Evolutionary conservation across 768 basidiomycete species (phyloP).

Genomic region (Fibroporia radiculosa): DNA sequence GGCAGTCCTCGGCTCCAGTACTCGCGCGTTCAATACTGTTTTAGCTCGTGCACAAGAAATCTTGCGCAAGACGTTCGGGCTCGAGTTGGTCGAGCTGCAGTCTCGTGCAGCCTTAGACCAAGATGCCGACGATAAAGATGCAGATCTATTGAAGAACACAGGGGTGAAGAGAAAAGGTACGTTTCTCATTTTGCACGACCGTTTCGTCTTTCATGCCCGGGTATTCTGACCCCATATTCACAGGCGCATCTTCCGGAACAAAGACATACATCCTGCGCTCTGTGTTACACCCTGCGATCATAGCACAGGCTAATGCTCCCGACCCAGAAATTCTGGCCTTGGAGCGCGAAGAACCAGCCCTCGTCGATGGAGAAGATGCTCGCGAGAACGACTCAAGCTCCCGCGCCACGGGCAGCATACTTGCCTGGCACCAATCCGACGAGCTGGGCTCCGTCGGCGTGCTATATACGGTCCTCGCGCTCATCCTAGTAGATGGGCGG

Average conservation of each 20-base stretch:
- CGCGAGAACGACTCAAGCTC: conserved; percentile 38
- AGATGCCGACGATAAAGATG: conserved; percentile 37
- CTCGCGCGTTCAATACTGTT: conserved; percentile 59
- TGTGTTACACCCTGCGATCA: conserved; percentile 49
- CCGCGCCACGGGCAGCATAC: conserved; percentile 55
- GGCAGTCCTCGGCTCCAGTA: conserved; percentile 40
- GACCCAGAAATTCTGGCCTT: conserved; percentile 36
- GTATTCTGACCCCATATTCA: background rate
- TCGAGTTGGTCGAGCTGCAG: conserved; percentile 79
- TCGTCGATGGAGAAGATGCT: conserved; percentile 42
- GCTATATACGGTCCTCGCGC: conserved; percentile 71
- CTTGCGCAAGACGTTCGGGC: conserved; percentile 61
- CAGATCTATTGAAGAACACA: conserved; percentile 38
- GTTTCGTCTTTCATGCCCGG: background rate
- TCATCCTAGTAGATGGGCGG: conserved; percentile 78
- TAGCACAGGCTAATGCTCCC: conserved; percentile 50
- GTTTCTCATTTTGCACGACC: conserved; percentile 3
- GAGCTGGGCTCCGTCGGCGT: conserved; percentile 67
- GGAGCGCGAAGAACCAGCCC: conserved; percentile 43
- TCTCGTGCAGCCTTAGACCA: conserved; percentile 49
- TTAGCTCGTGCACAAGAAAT: conserved; percentile 56
- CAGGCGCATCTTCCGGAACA: conserved; percentile 51
- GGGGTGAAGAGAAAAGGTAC: conserved; percentile 64
- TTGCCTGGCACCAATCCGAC: conserved; percentile 65
- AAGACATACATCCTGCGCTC: conserved; percentile 86